These are phyloP conservation scores for Cercophora scortea DNA, from an alignment of 495 filamentous ascomycete genomes.

Conservation along the genomic window DNA sequence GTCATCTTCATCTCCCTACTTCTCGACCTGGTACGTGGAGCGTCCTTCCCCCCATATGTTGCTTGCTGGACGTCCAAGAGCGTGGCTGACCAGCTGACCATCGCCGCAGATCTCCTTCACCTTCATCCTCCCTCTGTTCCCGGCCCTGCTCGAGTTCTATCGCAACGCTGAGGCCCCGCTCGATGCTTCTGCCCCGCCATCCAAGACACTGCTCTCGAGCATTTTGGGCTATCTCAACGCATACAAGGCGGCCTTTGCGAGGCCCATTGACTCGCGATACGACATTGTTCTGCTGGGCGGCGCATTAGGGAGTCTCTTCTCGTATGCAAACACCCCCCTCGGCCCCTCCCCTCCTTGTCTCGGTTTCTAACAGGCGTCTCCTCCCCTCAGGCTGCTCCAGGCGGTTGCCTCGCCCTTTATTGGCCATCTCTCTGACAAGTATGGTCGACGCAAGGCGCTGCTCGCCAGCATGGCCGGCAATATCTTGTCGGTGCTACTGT, in stretches of 20 bases:
- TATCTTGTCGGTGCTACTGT: slow-evolving; percentile 83
- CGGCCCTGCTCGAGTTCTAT: slow-evolving; percentile 91
- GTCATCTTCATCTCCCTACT: slow-evolving; percentile 56
- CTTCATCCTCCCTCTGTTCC: slow-evolving; percentile 96
- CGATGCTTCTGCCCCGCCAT: slow-evolving; percentile 40
- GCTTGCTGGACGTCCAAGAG: slow-evolving; percentile 12
- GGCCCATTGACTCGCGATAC: slow-evolving; percentile 90
- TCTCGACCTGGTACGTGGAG: slow-evolving; percentile 40
- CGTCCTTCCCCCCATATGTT: background rate
- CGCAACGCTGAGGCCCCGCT: slow-evolving; percentile 55
- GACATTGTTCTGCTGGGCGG: slow-evolving; percentile 96
- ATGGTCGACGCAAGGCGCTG: slow-evolving; percentile 82
- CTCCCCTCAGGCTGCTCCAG: slow-evolving; percentile 55
- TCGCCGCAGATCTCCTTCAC: slow-evolving; percentile 49
- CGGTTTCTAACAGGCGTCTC: no score
- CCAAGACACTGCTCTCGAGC: slow-evolving; percentile 59
- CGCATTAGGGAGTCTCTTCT: slow-evolving; percentile 88
- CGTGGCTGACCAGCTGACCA: slow-evolving; percentile 6
- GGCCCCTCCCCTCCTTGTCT: slow-evolving; percentile 2
- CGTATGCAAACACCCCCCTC: slow-evolving; percentile 23
- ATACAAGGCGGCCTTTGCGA: slow-evolving; percentile 90
- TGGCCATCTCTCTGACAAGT: slow-evolving; percentile 75
- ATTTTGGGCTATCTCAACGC: slow-evolving; percentile 80
- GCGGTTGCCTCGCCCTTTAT: slow-evolving; percentile 90
- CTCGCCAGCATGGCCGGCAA: slow-evolving; percentile 95